Evolutionary conservation across 148 eudicot species (phyloP), one percentile per base, ranked within the genome.

Genomic region (Nyssa sinensis): DNA sequence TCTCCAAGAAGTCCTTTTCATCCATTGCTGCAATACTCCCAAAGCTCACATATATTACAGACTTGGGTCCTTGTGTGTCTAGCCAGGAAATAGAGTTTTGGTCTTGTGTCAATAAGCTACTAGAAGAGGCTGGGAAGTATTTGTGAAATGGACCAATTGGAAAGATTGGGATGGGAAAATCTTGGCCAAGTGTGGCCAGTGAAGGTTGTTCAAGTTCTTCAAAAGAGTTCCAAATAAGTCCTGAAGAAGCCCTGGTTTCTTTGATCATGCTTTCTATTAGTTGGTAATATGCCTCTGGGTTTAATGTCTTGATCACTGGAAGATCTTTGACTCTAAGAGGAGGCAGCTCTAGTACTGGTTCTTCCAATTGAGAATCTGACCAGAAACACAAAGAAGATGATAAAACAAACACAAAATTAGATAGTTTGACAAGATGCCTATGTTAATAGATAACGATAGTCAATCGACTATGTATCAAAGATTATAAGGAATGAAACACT

Each of bases 31-130:
- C 86, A 33, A 82, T 34, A 41, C 86, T 87, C 0, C 90, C 90
- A 33, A 83, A 83, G 75, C 89, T 86, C 23, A 83, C 83, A n/a
- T 81, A 86, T 31, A 84, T 39, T 12, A 87, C 86, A 0, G 81
- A 70, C 41, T 82, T 75, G 0, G 87, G 82, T 71, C 69, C 55
- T 64, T 84, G 86, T 31, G 51, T 75, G 67, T 87, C 64, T 16
- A 87, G 73, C 90, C 90, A 87, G 28, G 86, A 75, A 8, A 84
- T 66, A 35, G 71, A 66, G 66, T 74, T 70, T 63, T 65, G 71
- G 55, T 84, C 90, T 63, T 78, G 72, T 5, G 35, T 14, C 64
- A 39, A 35, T 27, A 79, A 37, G 74, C 70, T 84, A 10, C 24
- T 66, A 5, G 82, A 64, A 39, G 70, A 71, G 44, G 63, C 59